phyloP scores from a whole-genome alignment of 2,329 filamentous ascomycete genomes.

The Pyricularia grisea region DNA sequence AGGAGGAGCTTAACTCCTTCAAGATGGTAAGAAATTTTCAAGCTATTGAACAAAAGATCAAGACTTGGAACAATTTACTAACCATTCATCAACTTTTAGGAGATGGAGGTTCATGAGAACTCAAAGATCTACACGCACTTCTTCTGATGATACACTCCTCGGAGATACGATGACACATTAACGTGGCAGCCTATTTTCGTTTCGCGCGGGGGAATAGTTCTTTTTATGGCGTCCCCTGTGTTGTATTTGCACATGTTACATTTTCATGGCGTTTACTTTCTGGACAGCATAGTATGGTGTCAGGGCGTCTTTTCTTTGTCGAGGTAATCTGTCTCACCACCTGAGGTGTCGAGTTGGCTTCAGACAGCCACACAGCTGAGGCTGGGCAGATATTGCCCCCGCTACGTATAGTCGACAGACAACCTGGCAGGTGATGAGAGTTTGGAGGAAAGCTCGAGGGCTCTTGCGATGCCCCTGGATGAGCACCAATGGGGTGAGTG shows the following conservation, averaged over 20 bases:
- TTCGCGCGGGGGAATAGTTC: slow-evolving; percentile 19
- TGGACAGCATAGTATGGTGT: slow-evolving; percentile 51
- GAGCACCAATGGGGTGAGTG: background rate
- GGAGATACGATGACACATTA: slow-evolving; percentile 11
- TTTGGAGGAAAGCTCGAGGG: background rate
- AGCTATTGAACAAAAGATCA: too few species aligned
- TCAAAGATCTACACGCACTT: slow-evolving; percentile 99
- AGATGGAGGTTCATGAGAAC: slow-evolving; percentile 99
- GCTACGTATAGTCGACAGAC: background rate
- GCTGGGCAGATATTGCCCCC: background rate
- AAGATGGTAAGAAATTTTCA: slow-evolving; percentile 74
- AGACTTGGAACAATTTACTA: slow-evolving; percentile 10
- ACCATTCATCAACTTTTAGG: slow-evolving; percentile 41
- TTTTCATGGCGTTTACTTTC: slow-evolving; percentile 33
- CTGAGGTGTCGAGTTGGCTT: background rate
- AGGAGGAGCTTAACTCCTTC: slow-evolving; percentile 98
- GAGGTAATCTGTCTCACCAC: background rate
- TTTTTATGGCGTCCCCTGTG: slow-evolving; percentile 20
- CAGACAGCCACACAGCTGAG: background rate
- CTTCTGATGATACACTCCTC: slow-evolving; percentile 57
- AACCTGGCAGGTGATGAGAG: background rate
- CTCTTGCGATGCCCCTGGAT: background rate
- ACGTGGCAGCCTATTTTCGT: slow-evolving; percentile 15
- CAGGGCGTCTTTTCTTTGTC: slow-evolving; percentile 35
- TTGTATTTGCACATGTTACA: slow-evolving; percentile 37